Evolutionary conservation across 805 yeast species (phyloP).

Genomic region (Saccharomycopsis capsularis): DNA sequence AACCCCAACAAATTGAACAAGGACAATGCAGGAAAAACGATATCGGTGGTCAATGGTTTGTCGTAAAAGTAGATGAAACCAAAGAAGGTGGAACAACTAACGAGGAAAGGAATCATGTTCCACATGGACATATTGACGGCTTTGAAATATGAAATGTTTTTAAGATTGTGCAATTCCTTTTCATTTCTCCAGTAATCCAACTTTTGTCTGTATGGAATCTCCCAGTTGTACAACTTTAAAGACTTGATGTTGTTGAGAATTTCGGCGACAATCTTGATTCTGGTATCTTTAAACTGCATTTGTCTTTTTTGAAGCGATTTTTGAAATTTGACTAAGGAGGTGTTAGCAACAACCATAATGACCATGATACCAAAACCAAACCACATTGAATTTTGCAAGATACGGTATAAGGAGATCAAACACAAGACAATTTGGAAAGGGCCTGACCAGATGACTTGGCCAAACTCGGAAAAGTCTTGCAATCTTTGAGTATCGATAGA

Average conservation of each 20-base stretch:
- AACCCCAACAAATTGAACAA: slow-evolving; percentile 74
- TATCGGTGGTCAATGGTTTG: slow-evolving; percentile 74
- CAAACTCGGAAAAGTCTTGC: slow-evolving; percentile 72
- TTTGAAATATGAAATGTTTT: slow-evolving; percentile 61
- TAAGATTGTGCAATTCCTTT: slow-evolving; percentile 71
- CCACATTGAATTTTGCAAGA: slow-evolving; percentile 92
- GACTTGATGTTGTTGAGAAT: slow-evolving; percentile 88
- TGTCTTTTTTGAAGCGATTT: slow-evolving; percentile 72
- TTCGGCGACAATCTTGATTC: slow-evolving; percentile 85
- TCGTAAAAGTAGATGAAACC: slow-evolving; percentile 57
- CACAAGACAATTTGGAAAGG: slow-evolving; percentile 83
- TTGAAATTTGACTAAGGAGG: slow-evolving; percentile 57
- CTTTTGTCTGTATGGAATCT: slow-evolving; percentile 68
- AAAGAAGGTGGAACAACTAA: slow-evolving; percentile 85
- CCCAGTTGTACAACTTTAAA: slow-evolving; percentile 94
- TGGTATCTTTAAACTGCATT: slow-evolving; percentile 85
- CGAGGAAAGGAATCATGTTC: slow-evolving; percentile 82
- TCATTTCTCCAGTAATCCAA: slow-evolving; percentile 80
- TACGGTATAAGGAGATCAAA: slow-evolving; percentile 58
- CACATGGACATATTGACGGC: slow-evolving; percentile 73
- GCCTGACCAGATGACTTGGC: slow-evolving; percentile 84
- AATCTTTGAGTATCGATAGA: slow-evolving; percentile 87
- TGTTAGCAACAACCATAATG: slow-evolving; percentile 74
- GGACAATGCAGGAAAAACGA: slow-evolving; percentile 86
- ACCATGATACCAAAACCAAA: slow-evolving; percentile 80